Evolutionary conservation across 257 asterid species (phyloP), one percentile per base, ranked within the genome.

Genomic region (Salvia hispanica): DNA sequence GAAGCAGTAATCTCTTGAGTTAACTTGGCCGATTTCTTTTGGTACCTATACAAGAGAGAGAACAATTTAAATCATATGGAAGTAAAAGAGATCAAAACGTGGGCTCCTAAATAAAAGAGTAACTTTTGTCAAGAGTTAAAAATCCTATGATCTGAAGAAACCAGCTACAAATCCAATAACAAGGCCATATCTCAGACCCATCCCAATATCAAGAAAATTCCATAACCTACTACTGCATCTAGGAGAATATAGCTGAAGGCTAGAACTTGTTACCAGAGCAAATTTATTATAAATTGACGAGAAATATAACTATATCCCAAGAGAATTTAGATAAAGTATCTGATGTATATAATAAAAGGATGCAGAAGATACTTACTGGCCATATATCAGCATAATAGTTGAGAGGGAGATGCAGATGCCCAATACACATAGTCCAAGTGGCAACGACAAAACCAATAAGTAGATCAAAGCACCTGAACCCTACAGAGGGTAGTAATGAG

Each of bases 1-100:
- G 91, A 90, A 76, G 99, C 99, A 62, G 95, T 87, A 77, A 77
- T 82, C 78, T 90, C 99, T 74, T 93, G 99, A 79, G 81, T 82
- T 66, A 88, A 79, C 82, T 83, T 93, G 6, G 97, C 97, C 68
- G 97, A 83, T 84, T 78, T 87, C 89, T 86, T 93, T 76, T 93
- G 99, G 78, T 92, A 92, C 89, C 96, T 92, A 58, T 68, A 69
- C 57, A 70, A 66, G 62, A 53, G 47, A 68, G 46, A 46, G 58
- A 15, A 15, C 25, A n/a, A 37, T 51, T 31, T 25, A 14, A 71
- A 54, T 52, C 47, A 56, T 39, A 56, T 43, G 55, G 59, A 46
- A 66, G 64, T 57, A 42, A 59, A 33, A 75, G 66, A 61, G 33
- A 58, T 50, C 7, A 70, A 40, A 52, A 46, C 36, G 31, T 36